These are phyloP conservation scores for Exophiala phaeomuriformis DNA, from an alignment of 2,329 filamentous ascomycete species.

Conservation along the genomic window DNA sequence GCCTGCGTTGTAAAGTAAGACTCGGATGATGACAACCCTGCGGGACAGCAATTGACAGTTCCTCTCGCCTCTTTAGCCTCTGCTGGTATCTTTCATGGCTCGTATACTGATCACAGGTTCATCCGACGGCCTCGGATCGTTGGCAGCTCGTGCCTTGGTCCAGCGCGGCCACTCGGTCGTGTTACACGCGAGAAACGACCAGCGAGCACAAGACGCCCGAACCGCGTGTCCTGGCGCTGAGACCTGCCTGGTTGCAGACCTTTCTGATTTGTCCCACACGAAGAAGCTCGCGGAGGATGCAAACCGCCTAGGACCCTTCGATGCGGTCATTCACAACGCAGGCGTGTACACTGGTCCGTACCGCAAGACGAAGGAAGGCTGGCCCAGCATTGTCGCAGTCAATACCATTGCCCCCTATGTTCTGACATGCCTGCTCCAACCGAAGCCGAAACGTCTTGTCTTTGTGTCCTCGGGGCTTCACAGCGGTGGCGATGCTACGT, in stretches of 20 bases:
- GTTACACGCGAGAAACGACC: constrained; percentile 51
- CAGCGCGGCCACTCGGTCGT: constrained; percentile 49
- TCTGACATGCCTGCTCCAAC: constrained; percentile 45
- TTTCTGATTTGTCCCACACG: constrained; percentile 45
- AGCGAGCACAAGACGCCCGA: constrained; percentile 46
- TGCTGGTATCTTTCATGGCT: constrained; percentile 31
- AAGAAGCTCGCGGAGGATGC: constrained; percentile 47
- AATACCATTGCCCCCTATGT: constrained; percentile 55
- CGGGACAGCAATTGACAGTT: too few species aligned
- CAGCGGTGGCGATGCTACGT: constrained; percentile 37
- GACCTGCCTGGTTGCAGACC: constrained; percentile 47
- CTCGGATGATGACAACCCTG: too few species aligned
- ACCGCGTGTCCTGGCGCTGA: constrained; percentile 45
- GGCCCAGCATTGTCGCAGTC: constrained; percentile 48
- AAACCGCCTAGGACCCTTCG: constrained; percentile 46
- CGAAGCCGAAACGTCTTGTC: constrained; percentile 44
- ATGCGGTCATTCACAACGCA: constrained; percentile 54
- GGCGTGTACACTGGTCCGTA: constrained; percentile 39
- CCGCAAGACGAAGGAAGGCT: constrained; percentile 40
- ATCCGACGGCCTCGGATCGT: constrained; percentile 50
- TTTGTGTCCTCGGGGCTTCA: constrained; percentile 50
- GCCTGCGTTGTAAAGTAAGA: too few species aligned
- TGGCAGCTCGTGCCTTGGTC: constrained; percentile 45
- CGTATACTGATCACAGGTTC: constrained; percentile 52
- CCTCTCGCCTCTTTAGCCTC: too few species aligned